Evolutionary conservation across 352 stramenopile genomes (phyloP), one percentile per base, ranked within the genome.

Genomic region (Globisporangium abappressorium): DNA sequence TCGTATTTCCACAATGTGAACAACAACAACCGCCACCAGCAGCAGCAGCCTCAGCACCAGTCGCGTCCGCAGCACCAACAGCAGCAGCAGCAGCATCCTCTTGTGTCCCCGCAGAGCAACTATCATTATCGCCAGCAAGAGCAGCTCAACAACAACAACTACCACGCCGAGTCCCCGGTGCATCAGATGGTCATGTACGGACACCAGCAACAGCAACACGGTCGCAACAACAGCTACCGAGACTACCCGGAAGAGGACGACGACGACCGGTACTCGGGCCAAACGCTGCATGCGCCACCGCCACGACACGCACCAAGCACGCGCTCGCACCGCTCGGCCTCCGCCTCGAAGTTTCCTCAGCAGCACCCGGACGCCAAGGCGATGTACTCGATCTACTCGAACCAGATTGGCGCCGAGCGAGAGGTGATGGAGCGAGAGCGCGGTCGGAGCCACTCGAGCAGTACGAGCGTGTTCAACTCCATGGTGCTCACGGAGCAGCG

Each of bases 401-500:
- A 73, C 60, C 54, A 70, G 33, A n/a, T 46, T 0, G 69, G 71
- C 28, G 49, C 26, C 4, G 46, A 62, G 65, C 59, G 41, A 5
- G 47, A 41, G 5, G 55, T 57, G n/a, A 36, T 47, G 14, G 51
- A 65, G 20, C 53, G 58, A 26, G 33, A 68, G 22, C 65, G 68
- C 34, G 36, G 53, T 11, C 69, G 46, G 18, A 74, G 69, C 38
- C 57, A 58, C 41, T 69, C 61, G 57, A 68, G 20, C 76, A 81
- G n/a, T 73, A 22, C 38, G n/a, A 62, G 56, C 41, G 30, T 28
- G 5, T 62, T 78, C 62, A 89, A 87, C 67, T 84, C 84, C 4
- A 57, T 91, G 51, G 66, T 66, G 26, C 65, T 90, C 36, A 83
- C 73, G 9, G 84, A 90, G 28, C 80, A 91, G 65, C 84, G 82